Evolutionary conservation across 2,329 filamentous ascomycete genomes (phyloP).

Genomic region (Cladorrhinum sp.): DNA sequence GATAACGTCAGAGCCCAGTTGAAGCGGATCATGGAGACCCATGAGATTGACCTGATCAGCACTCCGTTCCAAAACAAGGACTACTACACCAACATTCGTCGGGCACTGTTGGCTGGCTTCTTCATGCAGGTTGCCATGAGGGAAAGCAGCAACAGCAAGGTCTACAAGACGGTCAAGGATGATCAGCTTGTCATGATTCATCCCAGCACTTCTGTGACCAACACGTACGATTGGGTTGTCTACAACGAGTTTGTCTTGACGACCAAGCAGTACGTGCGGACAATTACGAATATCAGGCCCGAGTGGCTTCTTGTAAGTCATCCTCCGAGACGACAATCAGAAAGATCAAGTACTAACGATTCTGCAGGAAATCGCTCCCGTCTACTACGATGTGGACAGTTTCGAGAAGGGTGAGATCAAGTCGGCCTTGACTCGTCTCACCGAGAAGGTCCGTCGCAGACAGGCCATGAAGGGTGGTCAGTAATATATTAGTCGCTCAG

Average conservation of each 20-base stretch:
- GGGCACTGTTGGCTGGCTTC: constrained; percentile 88
- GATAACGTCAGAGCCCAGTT: constrained; percentile 92
- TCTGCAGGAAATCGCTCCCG: constrained; percentile 79
- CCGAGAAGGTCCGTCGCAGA: constrained; percentile 59
- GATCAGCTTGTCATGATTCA: constrained; percentile 91
- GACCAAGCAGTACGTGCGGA: constrained; percentile 96
- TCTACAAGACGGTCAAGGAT: constrained; percentile 94
- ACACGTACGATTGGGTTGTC: constrained; percentile 92
- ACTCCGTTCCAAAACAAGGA: constrained; percentile 93
- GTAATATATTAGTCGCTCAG: not conserved
- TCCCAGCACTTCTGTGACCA: constrained; percentile 82
- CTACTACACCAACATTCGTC: constrained; percentile 96
- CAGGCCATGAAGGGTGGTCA: constrained; percentile 52
- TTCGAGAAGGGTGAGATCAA: constrained; percentile 88
- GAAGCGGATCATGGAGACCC: constrained; percentile 93
- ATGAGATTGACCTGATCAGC: constrained; percentile 79
- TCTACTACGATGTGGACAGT: constrained; percentile 80
- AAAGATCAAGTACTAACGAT: constrained; percentile 31
- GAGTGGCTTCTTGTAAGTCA: constrained; percentile 84
- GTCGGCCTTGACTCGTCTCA: constrained; percentile 56
- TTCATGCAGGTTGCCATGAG: constrained; percentile 99
- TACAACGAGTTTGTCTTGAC: constrained; percentile 99
- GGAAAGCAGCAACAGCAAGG: constrained; percentile 74
- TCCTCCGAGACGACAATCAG: constrained; percentile 1
- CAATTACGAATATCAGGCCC: constrained; percentile 83